Evolutionary conservation across 2,329 filamentous ascomycete genomes (phyloP).

Genomic region (Sporothrix curviconia): DNA sequence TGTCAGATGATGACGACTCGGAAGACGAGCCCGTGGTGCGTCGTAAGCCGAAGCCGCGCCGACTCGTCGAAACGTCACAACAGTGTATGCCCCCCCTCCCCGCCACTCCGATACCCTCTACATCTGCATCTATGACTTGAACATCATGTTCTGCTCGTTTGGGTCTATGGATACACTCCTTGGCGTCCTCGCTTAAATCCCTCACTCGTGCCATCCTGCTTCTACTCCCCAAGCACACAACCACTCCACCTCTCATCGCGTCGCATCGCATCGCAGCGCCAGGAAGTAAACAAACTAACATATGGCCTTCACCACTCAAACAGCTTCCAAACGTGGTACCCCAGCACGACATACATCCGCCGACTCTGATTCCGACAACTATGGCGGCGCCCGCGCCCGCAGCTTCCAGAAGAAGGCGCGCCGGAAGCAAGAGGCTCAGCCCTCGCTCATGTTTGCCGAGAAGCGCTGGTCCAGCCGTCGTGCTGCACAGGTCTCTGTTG

Average conservation of each 20-base stretch:
- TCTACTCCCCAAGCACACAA: too few species aligned
- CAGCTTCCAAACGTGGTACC: slow-evolving; percentile 57
- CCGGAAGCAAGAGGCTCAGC: slow-evolving; percentile 61
- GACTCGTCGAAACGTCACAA: slow-evolving; percentile 34
- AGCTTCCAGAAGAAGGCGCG: slow-evolving; percentile 70
- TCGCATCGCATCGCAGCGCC: too few species aligned
- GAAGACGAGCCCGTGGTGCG: slow-evolving; percentile 50
- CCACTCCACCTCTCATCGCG: too few species aligned
- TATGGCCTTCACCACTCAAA: not conserved
- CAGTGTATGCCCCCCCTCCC: slow-evolving; percentile 15
- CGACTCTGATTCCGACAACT: slow-evolving; percentile 66
- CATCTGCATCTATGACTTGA: not conserved
- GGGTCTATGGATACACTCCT: not conserved
- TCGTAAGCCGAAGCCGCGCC: slow-evolving; percentile 62
- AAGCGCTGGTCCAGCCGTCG: slow-evolving; percentile 88
- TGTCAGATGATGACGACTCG: slow-evolving; percentile 36
- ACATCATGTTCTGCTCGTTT: not conserved
- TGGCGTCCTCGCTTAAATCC: not conserved
- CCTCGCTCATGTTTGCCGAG: slow-evolving; percentile 63
- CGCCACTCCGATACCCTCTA: not conserved
- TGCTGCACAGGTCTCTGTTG: slow-evolving; percentile 63
- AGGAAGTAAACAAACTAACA: not conserved
- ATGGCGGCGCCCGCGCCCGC: slow-evolving; percentile 68
- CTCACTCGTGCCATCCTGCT: too few species aligned
- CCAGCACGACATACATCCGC: slow-evolving; percentile 47